Conservation (phyloP, 2,329 filamentous ascomycete genomes). For the Sclerotinia trifoliorum region DNA sequence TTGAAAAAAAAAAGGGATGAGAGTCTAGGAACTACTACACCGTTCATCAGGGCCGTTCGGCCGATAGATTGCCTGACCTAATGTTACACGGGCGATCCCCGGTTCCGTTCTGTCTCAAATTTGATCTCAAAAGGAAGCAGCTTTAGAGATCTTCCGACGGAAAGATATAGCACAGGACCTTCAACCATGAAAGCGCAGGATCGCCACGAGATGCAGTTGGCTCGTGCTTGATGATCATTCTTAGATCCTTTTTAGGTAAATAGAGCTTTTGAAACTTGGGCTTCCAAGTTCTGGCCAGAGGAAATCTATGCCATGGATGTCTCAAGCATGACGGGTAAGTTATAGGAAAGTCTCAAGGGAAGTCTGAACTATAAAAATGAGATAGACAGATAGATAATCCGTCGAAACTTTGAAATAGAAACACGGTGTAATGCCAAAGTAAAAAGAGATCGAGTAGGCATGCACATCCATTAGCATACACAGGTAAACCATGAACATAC, state of each 20-base stretch:
- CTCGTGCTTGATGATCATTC: slow-evolving; percentile 21
- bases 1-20: background rate
- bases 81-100: background rate
- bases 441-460: too few species aligned
- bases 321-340: background rate
- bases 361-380: background rate
- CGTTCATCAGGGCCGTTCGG: background rate
- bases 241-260: background rate
- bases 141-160: slow-evolving; percentile 20
- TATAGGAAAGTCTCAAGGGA: background rate
- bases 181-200: slow-evolving; percentile 17
- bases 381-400: background rate
- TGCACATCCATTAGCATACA: background rate
- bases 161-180: slow-evolving; percentile 8
- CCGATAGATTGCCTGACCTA: background rate
- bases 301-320: background rate
- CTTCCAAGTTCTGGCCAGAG: slow-evolving; percentile 6
- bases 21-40: background rate
- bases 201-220: slow-evolving; percentile 17
- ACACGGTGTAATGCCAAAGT: too few species aligned
- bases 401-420: background rate
- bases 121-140: background rate
- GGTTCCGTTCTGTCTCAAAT: slow-evolving; percentile 12
- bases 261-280: background rate
- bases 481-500: background rate